Evolutionary conservation across 768 basidiomycete genomes (phyloP).

Genomic region (Ramaria sp.): DNA sequence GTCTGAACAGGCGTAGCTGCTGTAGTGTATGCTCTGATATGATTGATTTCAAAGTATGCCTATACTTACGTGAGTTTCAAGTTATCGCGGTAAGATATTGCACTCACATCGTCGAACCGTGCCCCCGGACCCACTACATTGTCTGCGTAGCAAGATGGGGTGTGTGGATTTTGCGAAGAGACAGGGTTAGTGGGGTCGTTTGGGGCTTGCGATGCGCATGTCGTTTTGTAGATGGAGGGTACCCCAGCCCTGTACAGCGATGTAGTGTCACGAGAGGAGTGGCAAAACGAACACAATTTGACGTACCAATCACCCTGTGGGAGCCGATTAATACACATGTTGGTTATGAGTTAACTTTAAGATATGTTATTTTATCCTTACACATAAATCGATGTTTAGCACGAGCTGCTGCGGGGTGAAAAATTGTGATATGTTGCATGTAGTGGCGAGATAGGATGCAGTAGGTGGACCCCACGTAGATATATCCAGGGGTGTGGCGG

Average conservation of each 20-base stretch:
- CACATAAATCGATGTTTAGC: constrained; percentile 45
- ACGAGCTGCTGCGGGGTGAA: constrained; percentile 42
- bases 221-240: not conserved
- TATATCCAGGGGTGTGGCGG: constrained; percentile 25
- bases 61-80: constrained; percentile 6
- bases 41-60: constrained; percentile 59
- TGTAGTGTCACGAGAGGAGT: not conserved
- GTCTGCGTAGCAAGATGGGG: constrained; percentile 33
- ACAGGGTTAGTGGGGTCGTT: not conserved
- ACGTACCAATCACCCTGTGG: constrained; percentile 11
- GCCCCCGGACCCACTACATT: constrained; percentile 45
- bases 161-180: not conserved
- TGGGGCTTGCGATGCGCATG: not conserved
- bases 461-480: constrained; percentile 37
- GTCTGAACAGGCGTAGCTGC: constrained; percentile 13
- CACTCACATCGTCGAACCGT: constrained; percentile 32
- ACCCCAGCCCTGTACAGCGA: not conserved
- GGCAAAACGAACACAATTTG: not conserved
- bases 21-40: constrained; percentile 49
- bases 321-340: not conserved
- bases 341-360: not conserved
- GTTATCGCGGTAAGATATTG: not conserved
- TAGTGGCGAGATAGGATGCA: constrained; percentile 29
- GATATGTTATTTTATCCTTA: constrained; percentile 15
- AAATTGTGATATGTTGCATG: constrained; percentile 34